Evolutionary conservation across 2,329 filamentous ascomycete genomes (phyloP), one percentile per base, ranked within the genome.

Genomic region (Blastomyces gilchristii): DNA sequence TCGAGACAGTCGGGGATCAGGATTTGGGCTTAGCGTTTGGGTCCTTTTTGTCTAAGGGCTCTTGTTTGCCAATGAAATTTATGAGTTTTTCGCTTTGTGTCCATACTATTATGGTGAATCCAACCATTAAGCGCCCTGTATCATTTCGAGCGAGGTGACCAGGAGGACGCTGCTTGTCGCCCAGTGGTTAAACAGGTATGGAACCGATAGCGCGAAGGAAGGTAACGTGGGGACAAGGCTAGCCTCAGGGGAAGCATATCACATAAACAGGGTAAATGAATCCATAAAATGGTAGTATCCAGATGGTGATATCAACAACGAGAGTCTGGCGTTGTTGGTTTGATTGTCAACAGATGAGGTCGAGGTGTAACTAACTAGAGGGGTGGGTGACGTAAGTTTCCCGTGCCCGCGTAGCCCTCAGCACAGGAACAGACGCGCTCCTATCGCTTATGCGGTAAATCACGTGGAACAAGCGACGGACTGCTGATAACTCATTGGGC

Each of bases 1-100:
- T 52, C 34, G 22, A 61, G 59, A 34, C 3, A 37, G 49, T n/a
- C 52, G 58, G 64, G 54, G 50, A 60, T 66, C 63, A 65, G 65
- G 49, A 68, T 58, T 62, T 64, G 57, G 65, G 66, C 60, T 54
- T 65, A 63, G 65, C 64, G 65, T 64, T 65, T 61, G 65, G 65
- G 69, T 73, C 34, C 37, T 43, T 58, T 39, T 58, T 63, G 62
- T n/a, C 57, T 41, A 56, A 63, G 63, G 57, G 50, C 34, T 47
- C 43, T 62, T 66, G 56, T 65, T 60, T 61, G 60, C 66, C 65
- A 66, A 66, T 66, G 57, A 53, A 39, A 65, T 65, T 63, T 63
- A 25, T 53, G 47, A 56, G 31, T 39, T 64, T 64, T 25, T 60
- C 16, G 16, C 12, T 25, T 50, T 41, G 14, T 31, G 28, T n/a